Conservation (phyloP, 116 monocot species). For the Thalassia testudinum region DNA sequence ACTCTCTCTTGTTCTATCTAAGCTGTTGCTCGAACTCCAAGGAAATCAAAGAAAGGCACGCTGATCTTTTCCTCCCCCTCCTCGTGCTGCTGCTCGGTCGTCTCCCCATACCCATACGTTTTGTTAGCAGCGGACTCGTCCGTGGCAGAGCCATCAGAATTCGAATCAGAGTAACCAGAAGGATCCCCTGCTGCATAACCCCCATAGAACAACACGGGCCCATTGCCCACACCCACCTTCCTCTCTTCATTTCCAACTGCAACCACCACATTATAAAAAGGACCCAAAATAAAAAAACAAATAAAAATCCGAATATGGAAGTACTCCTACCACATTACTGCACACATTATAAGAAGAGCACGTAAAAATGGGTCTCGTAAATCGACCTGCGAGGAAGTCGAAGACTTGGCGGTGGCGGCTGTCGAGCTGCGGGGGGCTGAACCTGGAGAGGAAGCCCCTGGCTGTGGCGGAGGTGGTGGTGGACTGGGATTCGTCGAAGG, state of each 20-base stretch:
- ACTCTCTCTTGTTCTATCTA: not conserved
- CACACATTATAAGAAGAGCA: not conserved
- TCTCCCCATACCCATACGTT: not conserved
- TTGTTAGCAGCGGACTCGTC: not conserved
- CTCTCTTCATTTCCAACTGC: not conserved
- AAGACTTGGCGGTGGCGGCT: conserved; percentile 1
- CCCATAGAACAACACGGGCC: no score
- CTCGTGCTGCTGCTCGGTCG: not conserved
- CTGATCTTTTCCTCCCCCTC: not conserved
- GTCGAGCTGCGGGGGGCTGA: conserved; percentile 6
- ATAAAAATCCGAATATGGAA: no score
- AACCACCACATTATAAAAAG: not conserved
- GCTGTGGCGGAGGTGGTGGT: conserved; percentile 12
- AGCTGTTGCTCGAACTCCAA: not conserved
- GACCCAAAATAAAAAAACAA: no score
- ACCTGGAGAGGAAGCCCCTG: conserved; percentile 9
- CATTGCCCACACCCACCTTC: conserved; percentile 1
- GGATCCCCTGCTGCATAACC: conserved; percentile 1
- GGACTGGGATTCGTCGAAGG: conserved; percentile 18
- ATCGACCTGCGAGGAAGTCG: conserved; percentile 15
- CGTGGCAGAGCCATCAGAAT: not conserved
- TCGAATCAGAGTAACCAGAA: not conserved
- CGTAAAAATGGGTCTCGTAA: not conserved
- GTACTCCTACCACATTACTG: not conserved
- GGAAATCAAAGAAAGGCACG: conserved; percentile 1